These are phyloP conservation scores for Penicillium cinerascens DNA, from an alignment of 495 filamentous ascomycete species.

Conservation along the genomic window DNA sequence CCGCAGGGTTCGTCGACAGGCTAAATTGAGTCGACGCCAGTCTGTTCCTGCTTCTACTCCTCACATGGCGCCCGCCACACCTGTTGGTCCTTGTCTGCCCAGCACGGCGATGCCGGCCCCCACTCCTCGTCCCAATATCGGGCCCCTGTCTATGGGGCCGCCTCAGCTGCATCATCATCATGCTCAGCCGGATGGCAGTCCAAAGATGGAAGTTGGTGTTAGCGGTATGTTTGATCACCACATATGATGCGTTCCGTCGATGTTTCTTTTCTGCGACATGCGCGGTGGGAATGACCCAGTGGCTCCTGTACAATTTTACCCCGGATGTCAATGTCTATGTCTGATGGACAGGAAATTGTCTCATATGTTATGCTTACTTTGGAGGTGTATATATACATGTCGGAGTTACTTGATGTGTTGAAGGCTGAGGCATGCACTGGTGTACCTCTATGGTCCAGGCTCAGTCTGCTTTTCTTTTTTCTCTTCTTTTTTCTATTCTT, in stretches of 20 bases:
- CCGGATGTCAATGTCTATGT: neutral
- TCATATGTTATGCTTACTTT: neutral
- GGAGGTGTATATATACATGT: slow-evolving; percentile 19
- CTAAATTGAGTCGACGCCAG: slow-evolving; percentile 83
- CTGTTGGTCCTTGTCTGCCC: slow-evolving; percentile 52
- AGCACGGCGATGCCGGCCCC: slow-evolving; percentile 42
- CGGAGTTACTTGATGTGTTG: slow-evolving; percentile 14
- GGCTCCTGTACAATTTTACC: slow-evolving; percentile 18
- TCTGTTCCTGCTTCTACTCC: slow-evolving; percentile 42
- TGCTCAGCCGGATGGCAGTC: slow-evolving; percentile 67
- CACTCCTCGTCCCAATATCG: slow-evolving; percentile 48
- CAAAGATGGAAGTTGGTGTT: slow-evolving; percentile 73
- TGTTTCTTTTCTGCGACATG: slow-evolving; percentile 18
- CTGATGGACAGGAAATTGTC: slow-evolving; percentile 8
- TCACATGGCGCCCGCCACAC: slow-evolving; percentile 54
- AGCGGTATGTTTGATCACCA: slow-evolving; percentile 85
- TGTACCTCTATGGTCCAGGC: slow-evolving; percentile 23
- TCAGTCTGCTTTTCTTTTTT: slow-evolving; percentile 21
- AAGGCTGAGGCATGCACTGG: slow-evolving; percentile 10
- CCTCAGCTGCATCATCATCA: slow-evolving; percentile 77
- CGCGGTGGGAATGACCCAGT: slow-evolving; percentile 15
- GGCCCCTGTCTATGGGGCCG: slow-evolving; percentile 60
- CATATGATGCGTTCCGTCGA: slow-evolving; percentile 46
- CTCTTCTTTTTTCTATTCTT: slow-evolving; percentile 32
- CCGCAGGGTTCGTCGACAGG: slow-evolving; percentile 86